Conservation (phyloP, 257 asterid species). For the Paraleonurus japonicus region DNA sequence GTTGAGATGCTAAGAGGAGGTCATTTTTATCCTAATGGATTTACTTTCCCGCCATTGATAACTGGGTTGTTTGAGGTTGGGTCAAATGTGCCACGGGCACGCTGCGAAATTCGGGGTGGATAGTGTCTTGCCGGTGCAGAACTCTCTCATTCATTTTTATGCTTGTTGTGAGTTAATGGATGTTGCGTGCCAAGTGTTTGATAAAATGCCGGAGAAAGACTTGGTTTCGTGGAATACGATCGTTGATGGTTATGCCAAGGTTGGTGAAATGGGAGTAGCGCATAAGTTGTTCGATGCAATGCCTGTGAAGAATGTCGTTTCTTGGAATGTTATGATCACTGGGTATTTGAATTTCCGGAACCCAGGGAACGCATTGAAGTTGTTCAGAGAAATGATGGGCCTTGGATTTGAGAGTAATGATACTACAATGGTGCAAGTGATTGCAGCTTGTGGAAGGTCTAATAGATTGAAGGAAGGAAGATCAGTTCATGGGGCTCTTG, state of each 20-base stretch:
- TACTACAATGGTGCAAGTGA: constrained; percentile 46
- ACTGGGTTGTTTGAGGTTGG: constrained; percentile 43
- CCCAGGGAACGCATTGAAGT: constrained; percentile 58
- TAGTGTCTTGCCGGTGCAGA: constrained; percentile 52
- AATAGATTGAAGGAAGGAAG: constrained; percentile 68
- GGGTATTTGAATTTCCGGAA: constrained; percentile 57
- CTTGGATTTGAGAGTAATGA: constrained; percentile 36
- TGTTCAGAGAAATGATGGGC: constrained; percentile 57
- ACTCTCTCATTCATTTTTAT: constrained; percentile 62
- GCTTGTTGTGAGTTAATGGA: constrained; percentile 44
- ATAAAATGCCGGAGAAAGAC: constrained; percentile 50
- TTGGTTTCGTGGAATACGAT: constrained; percentile 63
- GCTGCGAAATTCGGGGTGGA: constrained; percentile 63
- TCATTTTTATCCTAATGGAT: constrained; percentile 50
- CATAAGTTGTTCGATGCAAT: constrained; percentile 59
- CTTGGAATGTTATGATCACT: constrained; percentile 62
- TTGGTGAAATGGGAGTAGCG: constrained; percentile 53
- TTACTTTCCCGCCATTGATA: constrained; percentile 62
- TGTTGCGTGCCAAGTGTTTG: constrained; percentile 40
- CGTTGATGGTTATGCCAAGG: constrained; percentile 43
- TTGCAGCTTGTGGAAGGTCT: constrained; percentile 76
- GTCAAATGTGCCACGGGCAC: constrained; percentile 68
- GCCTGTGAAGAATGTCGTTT: constrained; percentile 50
- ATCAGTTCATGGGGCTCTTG: constrained; percentile 59
- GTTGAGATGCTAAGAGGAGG: constrained; percentile 53